These are phyloP conservation scores for Recurvomyces mirabilis DNA, from an alignment of 495 filamentous ascomycete genomes.

Conservation along the genomic window DNA sequence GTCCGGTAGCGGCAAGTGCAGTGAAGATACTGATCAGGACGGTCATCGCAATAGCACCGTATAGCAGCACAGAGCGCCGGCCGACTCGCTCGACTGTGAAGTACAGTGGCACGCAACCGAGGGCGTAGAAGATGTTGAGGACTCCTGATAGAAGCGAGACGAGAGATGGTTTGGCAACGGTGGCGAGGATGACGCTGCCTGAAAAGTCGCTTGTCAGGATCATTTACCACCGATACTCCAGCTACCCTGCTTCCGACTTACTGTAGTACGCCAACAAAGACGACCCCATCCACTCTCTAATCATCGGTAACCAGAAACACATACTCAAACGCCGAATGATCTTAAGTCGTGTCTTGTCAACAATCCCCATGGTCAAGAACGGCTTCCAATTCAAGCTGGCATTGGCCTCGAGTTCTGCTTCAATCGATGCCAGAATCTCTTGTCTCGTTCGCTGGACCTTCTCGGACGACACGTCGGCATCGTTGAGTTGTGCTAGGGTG, in stretches of 20 bases:
- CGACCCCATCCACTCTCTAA: slow-evolving; percentile 22
- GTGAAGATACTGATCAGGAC: slow-evolving; percentile 20
- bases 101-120: slow-evolving; percentile 22
- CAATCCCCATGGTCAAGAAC: slow-evolving; percentile 20
- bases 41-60: slow-evolving; percentile 22
- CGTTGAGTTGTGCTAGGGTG: slow-evolving; percentile 30
- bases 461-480: slow-evolving; percentile 4
- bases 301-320: slow-evolving; percentile 23
- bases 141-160: slow-evolving; percentile 20
- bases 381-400: slow-evolving; percentile 20
- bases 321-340: slow-evolving; percentile 19
- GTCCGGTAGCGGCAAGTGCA: slow-evolving; percentile 8
- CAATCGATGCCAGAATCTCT: slow-evolving; percentile 20
- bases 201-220: neutral
- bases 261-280: slow-evolving; percentile 25
- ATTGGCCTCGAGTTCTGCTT: slow-evolving; percentile 21
- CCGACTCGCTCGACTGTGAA: slow-evolving; percentile 23
- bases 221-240: neutral
- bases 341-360: slow-evolving; percentile 21
- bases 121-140: slow-evolving; percentile 23
- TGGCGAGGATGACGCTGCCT: slow-evolving; percentile 21
- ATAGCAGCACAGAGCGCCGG: slow-evolving; percentile 18
- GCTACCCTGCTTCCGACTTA: neutral
- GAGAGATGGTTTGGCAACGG: slow-evolving; percentile 12
- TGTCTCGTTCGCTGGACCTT: slow-evolving; percentile 12